A percentile compares a stretch with the other conserved stretches of the same genome.
phyloP scores from a whole-genome alignment of 371 early-diverging fungal genomes.

The Entomophthora muscae region DNA sequence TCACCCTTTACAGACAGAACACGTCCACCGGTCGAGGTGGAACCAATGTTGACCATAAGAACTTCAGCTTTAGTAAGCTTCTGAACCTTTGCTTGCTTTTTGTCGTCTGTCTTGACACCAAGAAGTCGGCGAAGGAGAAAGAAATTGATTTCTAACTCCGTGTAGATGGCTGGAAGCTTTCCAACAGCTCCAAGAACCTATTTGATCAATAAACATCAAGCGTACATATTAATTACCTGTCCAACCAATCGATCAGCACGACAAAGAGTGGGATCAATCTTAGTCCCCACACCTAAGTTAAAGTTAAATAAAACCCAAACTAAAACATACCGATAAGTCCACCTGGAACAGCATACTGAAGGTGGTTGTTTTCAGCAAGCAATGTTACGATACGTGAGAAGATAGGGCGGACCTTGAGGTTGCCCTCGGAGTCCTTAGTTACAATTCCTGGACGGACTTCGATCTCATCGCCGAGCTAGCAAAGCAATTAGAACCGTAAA shows the following conservation, averaged over 20 bases:
- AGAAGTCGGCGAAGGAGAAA: slow-evolving; percentile 92
- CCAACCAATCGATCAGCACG: slow-evolving; percentile 99
- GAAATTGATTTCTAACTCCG: slow-evolving; percentile 92
- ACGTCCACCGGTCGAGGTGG: slow-evolving; percentile 95
- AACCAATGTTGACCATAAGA: slow-evolving; percentile 97
- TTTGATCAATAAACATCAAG: not conserved
- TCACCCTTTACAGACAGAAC: slow-evolving; percentile 87
- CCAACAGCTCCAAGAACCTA: slow-evolving; percentile 90
- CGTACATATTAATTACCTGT: slow-evolving; percentile 25
- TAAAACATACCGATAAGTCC: slow-evolving; percentile 76
- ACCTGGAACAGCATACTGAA: slow-evolving; percentile 98
- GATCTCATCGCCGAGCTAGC: slow-evolving; percentile 83
- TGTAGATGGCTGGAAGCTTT: slow-evolving; percentile 89
- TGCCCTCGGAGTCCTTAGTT: slow-evolving; percentile 78
- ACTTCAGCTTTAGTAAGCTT: slow-evolving; percentile 91
- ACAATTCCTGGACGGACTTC: slow-evolving; percentile 99
- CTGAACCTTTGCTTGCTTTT: slow-evolving; percentile 88
- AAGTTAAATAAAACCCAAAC: not conserved
- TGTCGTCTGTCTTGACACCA: slow-evolving; percentile 91
- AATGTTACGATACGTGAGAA: slow-evolving; percentile 86
- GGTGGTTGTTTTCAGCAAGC: slow-evolving; percentile 83
- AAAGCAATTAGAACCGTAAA: not conserved
- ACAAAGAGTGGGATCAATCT: slow-evolving; percentile 97
- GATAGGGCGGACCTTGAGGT: slow-evolving; percentile 81
- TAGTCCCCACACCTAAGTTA: slow-evolving; percentile 86